These are phyloP conservation scores for Sporothrix mexicana DNA, from an alignment of 2,329 filamentous ascomycete genomes.

Conservation along the genomic window DNA sequence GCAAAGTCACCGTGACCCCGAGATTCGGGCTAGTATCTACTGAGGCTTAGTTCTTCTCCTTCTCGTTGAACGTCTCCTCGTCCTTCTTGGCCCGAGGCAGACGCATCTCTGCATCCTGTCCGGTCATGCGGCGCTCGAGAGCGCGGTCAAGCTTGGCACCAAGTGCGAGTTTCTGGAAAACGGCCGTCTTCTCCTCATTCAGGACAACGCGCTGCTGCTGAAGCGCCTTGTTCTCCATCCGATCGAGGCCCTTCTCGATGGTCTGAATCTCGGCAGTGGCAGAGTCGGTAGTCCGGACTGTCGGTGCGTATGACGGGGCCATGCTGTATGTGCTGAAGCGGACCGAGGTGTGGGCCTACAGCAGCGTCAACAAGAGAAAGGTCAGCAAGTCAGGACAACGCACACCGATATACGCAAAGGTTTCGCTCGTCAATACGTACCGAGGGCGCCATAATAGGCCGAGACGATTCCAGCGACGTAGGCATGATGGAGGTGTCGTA, in stretches of 20 bases:
- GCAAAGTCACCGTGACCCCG: background rate
- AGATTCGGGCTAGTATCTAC: background rate
- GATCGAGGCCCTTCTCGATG: slow-evolving; percentile 79
- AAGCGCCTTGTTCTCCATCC: slow-evolving; percentile 88
- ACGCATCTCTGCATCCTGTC: slow-evolving; percentile 87
- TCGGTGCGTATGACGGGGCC: slow-evolving; percentile 65
- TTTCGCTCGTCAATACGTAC: slow-evolving; percentile 51
- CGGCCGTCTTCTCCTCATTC: slow-evolving; percentile 78
- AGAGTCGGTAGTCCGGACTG: slow-evolving; percentile 59
- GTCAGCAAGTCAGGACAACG: background rate
- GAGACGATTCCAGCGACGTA: slow-evolving; percentile 63
- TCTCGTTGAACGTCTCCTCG: slow-evolving; percentile 42
- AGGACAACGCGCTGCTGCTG: slow-evolving; percentile 80
- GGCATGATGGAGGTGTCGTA: slow-evolving; percentile 51
- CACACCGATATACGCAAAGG: no score
- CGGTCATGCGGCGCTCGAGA: slow-evolving; percentile 81
- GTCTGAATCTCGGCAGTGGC: slow-evolving; percentile 65
- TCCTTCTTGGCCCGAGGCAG: slow-evolving; percentile 46
- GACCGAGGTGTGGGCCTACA: slow-evolving; percentile 59
- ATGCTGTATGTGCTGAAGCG: slow-evolving; percentile 67
- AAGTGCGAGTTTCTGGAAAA: slow-evolving; percentile 83
- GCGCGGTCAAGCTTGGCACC: slow-evolving; percentile 91
- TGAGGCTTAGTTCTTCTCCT: slow-evolving; percentile 44
- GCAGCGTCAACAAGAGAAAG: background rate
- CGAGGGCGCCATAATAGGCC: slow-evolving; percentile 67